Percentiles rank a stretch among this genome's conserved stretches.
phyloP scores from a whole-genome alignment of 371 early-diverging fungal genomes.

The Batkoa obscura region DNA sequence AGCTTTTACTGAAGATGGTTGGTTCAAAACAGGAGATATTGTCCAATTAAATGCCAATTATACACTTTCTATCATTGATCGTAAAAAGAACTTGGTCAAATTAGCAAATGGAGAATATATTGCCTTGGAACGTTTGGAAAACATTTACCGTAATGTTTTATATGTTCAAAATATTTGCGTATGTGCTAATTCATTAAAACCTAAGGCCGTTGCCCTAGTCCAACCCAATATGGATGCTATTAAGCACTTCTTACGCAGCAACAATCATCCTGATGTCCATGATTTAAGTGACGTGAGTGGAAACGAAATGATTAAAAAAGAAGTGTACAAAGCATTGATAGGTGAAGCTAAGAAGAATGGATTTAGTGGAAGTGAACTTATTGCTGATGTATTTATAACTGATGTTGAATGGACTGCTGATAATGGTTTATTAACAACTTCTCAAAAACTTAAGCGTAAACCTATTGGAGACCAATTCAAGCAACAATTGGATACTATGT shows the following conservation, averaged over 20 bases:
- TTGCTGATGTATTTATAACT: conserved; percentile 40
- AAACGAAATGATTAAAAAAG: not conserved
- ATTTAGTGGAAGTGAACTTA: conserved; percentile 47
- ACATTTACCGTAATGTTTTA: conserved; percentile 48
- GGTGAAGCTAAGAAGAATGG: conserved; percentile 27
- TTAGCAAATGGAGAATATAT: conserved; percentile 88
- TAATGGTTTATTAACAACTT: conserved; percentile 70
- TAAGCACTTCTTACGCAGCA: not conserved
- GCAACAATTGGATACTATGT: conserved; percentile 22
- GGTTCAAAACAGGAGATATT: conserved; percentile 92
- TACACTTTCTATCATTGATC: conserved; percentile 54
- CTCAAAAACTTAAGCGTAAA: conserved; percentile 77
- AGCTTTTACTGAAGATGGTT: conserved; percentile 58
- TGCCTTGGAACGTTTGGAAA: conserved; percentile 93
- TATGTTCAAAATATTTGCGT: conserved; percentile 52
- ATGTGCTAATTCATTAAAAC: conserved; percentile 51
- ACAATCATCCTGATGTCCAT: not conserved
- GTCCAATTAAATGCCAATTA: conserved; percentile 58
- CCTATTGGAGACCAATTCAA: conserved; percentile 42
- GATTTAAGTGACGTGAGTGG: not conserved
- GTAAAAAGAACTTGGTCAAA: conserved; percentile 81
- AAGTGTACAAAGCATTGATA: conserved; percentile 16
- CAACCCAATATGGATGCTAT: conserved; percentile 8
- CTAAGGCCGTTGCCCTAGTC: conserved; percentile 35
- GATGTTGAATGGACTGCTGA: conserved; percentile 76